Conservation (phyloP, 164 flowering plant genomes). For the Chimonanthus salicifolius region DNA sequence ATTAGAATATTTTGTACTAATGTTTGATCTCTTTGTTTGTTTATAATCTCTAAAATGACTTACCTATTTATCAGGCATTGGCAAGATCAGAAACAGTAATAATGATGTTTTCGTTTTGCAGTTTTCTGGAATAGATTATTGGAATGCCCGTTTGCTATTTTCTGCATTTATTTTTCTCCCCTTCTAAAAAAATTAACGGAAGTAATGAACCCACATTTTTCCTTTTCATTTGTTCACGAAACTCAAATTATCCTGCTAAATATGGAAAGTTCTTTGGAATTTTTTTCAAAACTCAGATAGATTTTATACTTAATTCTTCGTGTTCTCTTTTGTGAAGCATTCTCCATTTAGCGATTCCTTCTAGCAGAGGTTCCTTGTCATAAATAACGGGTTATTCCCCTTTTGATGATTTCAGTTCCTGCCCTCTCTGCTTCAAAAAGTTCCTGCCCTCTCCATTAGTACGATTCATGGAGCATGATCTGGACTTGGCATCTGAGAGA, state of each 20-base stretch:
- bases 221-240: neutral
- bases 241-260: neutral
- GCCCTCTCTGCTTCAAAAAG: neutral
- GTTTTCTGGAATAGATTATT: neutral
- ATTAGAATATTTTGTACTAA: neutral
- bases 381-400: neutral
- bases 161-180: neutral
- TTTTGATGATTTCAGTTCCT: conserved; percentile 15
- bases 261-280: neutral
- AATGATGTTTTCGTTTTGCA: neutral
- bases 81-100: neutral
- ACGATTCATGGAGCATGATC: conserved; percentile 22
- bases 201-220: neutral
- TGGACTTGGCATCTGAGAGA: neutral
- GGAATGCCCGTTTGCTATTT: neutral
- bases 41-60: no score
- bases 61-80: no score
- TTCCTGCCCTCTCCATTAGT: neutral
- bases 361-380: conserved; percentile 6
- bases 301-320: neutral
- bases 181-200: neutral
- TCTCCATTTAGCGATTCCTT: conserved; percentile 16
- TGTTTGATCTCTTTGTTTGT: neutral
- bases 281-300: neutral
- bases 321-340: conserved; percentile 1